Evolutionary conservation across 768 basidiomycete genomes (phyloP), one percentile per base, ranked within the genome.

Genomic region (Mycena indigotica): DNA sequence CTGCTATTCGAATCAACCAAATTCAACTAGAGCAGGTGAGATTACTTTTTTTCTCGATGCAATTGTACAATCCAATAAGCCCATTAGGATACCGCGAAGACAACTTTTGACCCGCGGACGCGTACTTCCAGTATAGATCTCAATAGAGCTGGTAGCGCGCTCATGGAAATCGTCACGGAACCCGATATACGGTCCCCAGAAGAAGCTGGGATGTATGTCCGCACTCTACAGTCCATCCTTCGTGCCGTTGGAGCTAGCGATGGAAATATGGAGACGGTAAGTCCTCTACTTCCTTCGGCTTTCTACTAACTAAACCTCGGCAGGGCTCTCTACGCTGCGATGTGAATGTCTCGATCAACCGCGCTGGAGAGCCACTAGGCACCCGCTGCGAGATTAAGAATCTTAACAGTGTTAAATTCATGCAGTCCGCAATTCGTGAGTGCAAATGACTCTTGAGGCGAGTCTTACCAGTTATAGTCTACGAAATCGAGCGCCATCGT

Each of bases 301-400:
- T 16, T 19, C n/a, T 23, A 13, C 28, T 3, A 28, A 46, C 21
- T 23, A 60, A 35, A 55, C 28, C 55, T 21, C 23, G 30, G 28
- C 53, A 97, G 95, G 96, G 96, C 1, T 98, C 95, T 5, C 78
- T 98, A 28, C 81, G 97, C 38, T 95, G 95, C 61, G 97, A 99
- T 67, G 91, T 96, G 26, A 98, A 99, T 66, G 88, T 98, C 4
- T 98, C 96, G 4, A 84, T 98, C 5, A 90, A 93, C 66, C 81
- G 81, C 46, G 69, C 75, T 39, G 87, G 87, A 8, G 73, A 81
- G 5, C 72, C 82, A 3, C 85, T 75, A 1, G 88, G 95, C 2
- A 96, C 89, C 1, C 86, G 96, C 28, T 95, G 94, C 66, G 96
- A 99, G 73, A 85, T 99, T 65, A 99, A 99, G 73, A 99, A 99